Evolutionary conservation across 23 red algal species (phyloP).

Genomic region (Chondrus crispus): DNA sequence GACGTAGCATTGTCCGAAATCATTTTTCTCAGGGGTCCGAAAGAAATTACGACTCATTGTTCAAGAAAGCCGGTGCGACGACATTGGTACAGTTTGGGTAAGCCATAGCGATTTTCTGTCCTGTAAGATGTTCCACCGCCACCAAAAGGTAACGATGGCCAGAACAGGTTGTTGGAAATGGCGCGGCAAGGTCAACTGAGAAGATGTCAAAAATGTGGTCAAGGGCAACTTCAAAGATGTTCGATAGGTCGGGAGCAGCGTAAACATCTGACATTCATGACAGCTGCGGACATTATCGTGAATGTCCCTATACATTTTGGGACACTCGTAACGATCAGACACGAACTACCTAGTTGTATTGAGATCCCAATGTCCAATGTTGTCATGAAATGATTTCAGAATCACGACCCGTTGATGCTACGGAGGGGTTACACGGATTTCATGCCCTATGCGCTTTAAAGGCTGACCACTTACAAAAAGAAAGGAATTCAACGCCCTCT

Average conservation of each 20-base stretch:
- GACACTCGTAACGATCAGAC: neutral
- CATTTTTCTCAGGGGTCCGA: neutral
- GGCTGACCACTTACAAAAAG: neutral
- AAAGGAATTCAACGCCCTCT: neutral
- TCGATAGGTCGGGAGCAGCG: neutral
- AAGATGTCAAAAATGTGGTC: neutral
- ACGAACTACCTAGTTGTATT: neutral
- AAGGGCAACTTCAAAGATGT: neutral
- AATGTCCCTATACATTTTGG: neutral
- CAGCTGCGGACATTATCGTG: neutral
- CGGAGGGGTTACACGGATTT: neutral
- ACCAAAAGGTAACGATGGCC: neutral
- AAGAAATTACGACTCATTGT: neutral
- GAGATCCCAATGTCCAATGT: neutral
- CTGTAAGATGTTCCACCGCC: neutral
- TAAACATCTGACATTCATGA: neutral
- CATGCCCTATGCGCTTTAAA: neutral
- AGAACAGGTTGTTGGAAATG: neutral
- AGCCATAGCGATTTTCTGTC: neutral
- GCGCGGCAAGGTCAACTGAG: neutral
- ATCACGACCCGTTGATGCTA: neutral
- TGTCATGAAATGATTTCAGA: neutral
- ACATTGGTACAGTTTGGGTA: neutral
- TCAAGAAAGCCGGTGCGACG: neutral
- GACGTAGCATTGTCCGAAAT: neutral